A percentile compares a stretch with the other conserved stretches of the same genome.
Evolutionary conservation across 306 rosid genomes (phyloP).

Genomic region (Cicer cuneatum): DNA sequence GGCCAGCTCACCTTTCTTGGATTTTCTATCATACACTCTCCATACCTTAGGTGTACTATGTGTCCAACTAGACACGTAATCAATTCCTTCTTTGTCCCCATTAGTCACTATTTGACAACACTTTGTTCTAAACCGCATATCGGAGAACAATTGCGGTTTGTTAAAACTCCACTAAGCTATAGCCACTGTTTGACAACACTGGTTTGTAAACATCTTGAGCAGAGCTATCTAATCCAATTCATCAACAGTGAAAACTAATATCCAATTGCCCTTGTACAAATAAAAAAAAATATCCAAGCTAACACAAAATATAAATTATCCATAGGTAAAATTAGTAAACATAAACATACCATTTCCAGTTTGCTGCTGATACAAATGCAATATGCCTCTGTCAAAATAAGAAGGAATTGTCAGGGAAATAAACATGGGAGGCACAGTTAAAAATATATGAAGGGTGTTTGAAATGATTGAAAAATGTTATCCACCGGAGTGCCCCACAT

Average conservation of each 20-base stretch:
- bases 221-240: slow-evolving; percentile 10
- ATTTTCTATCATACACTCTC: no score
- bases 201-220: not conserved
- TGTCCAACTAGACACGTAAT: no score
- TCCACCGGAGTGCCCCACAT: slow-evolving; percentile 1
- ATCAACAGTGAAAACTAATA: slow-evolving; percentile 24
- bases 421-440: not conserved
- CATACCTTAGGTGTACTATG: no score
- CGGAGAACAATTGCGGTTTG: no score
- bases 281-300: slow-evolving; percentile 17
- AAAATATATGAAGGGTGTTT: slow-evolving; percentile 14
- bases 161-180: no score
- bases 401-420: slow-evolving; percentile 44
- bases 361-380: slow-evolving; percentile 69
- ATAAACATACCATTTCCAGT: slow-evolving; percentile 82
- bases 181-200: no score
- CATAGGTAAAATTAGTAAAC: slow-evolving; percentile 24
- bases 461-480: slow-evolving; percentile 31
- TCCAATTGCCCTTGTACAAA: not conserved
- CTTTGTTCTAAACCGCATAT: no score
- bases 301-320: slow-evolving; percentile 21
- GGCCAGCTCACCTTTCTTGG: no score
- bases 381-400: slow-evolving; percentile 72
- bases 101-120: no score
- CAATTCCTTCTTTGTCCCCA: no score